phyloP scores from a whole-genome alignment of 1,139 yeast genomes.

The Kodamaea anthophila region DNA sequence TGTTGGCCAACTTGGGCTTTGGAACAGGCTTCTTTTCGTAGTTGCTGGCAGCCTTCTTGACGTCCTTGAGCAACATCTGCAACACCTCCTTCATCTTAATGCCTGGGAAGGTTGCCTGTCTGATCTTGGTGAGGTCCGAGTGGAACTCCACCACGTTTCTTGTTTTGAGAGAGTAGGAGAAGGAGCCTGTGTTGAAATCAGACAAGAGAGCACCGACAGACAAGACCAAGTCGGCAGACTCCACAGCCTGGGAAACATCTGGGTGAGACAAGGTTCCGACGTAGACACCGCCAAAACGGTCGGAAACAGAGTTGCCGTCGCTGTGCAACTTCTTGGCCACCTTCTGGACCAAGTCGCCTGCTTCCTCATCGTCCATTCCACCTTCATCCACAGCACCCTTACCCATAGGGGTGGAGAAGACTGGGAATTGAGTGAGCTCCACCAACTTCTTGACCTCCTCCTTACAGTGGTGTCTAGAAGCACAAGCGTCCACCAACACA shows the following conservation, averaged over 20 bases:
- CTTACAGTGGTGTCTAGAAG: slow-evolving; percentile 28
- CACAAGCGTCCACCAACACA: slow-evolving; percentile 33
- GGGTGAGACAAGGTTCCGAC: slow-evolving; percentile 18
- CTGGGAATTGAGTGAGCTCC: slow-evolving; percentile 24
- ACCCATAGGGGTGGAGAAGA: slow-evolving; percentile 18
- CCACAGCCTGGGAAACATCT: slow-evolving; percentile 15
- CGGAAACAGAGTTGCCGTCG: slow-evolving; percentile 10
- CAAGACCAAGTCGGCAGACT: slow-evolving; percentile 16
- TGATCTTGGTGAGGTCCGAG: slow-evolving; percentile 33
- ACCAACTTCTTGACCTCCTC: slow-evolving; percentile 27
- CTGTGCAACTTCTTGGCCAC: slow-evolving; percentile 21
- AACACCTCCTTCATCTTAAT: slow-evolving; percentile 34
- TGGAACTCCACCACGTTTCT: slow-evolving; percentile 36
- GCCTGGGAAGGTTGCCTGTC: slow-evolving; percentile 28
- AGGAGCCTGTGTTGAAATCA: slow-evolving; percentile 38
- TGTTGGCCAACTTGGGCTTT: slow-evolving; percentile 8
- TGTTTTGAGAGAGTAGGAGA: slow-evolving; percentile 32
- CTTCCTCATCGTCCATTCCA: slow-evolving; percentile 24
- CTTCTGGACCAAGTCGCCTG: slow-evolving; percentile 20
- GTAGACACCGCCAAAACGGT: slow-evolving; percentile 17
- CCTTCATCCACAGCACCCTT: slow-evolving; percentile 18
- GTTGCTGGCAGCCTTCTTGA: slow-evolving; percentile 7
- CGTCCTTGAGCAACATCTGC: slow-evolving; percentile 8
- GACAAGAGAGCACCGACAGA: slow-evolving; percentile 27
- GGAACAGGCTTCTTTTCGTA: slow-evolving; percentile 11